Conservation (phyloP, 164 flowering plant genomes). For the Nelumbo lutea region DNA sequence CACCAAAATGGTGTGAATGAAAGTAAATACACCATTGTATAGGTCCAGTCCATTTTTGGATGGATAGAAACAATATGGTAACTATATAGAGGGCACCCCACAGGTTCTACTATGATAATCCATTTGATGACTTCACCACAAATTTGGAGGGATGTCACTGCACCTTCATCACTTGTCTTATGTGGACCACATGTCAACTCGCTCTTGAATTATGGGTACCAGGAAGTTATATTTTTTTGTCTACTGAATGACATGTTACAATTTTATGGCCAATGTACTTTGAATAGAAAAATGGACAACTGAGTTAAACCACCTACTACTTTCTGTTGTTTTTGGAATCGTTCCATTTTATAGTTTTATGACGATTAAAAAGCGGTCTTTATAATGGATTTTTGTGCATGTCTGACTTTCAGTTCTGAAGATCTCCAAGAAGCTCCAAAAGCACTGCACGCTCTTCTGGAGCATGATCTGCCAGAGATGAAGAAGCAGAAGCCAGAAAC, state of each 20-base stretch:
- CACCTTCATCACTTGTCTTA: background rate
- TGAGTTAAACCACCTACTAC: background rate
- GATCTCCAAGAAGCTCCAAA: conserved; percentile 76
- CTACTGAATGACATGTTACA: background rate
- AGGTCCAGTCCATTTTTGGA: background rate
- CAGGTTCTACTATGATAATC: background rate
- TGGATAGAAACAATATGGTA: background rate
- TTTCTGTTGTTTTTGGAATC: background rate
- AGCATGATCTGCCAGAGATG: conserved; percentile 68
- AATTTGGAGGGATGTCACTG: background rate
- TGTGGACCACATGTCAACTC: background rate
- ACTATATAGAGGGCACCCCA: background rate
- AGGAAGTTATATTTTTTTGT: background rate
- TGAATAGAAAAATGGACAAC: background rate
- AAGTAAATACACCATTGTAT: background rate
- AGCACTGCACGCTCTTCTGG: conserved; percentile 70
- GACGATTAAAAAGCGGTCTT: background rate
- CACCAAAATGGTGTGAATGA: background rate
- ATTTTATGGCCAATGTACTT: background rate
- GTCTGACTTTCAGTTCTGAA: conserved; percentile 45
- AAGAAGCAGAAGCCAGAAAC: conserved; percentile 45
- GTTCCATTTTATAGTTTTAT: background rate
- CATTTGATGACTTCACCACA: too few relatives aligned
- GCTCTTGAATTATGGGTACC: background rate
- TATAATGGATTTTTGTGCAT: background rate